Base-by-base conservation (phyloP, 331 rosid genomes). In the Dryas integrifolia region DNA sequence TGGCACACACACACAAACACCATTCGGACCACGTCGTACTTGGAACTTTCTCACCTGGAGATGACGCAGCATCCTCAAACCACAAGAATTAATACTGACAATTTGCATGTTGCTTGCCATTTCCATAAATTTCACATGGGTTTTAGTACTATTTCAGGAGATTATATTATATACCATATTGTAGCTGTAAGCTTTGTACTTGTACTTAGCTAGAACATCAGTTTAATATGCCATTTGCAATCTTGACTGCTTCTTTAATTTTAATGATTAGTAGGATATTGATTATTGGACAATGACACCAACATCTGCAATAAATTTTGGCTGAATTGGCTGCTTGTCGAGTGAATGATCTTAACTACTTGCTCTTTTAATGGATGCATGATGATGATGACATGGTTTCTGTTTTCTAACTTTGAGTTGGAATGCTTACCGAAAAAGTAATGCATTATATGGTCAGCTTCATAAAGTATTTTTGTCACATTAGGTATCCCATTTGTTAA, bases 1-100 rank as follows among this genome's bases (percentile, higher is more conserved):
- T 3, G 15, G n/a, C 16, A 6, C 9, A 5, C 48, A 44, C 48
- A 44, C 48, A 4, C 48, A 44, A 44, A 30, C 35, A 30, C 35
- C 48, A 15, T 62, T 30, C 9, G 46, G 15, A 43, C 9, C 56
- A 58, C 35, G 56, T 13, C 44, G 4, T 35, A 45, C 14, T 6
- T 69, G 41, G 64, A 69, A 69, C 51, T 10, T 21, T 69, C 74
- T 56, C 65, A 24, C 53, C 74, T 58, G 76, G 67, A 58, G 46
- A 21, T 43, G 65, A 56, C 55, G 21, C 74, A 56, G 13, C 75
- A 8, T 70, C 75, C 75, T 38, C 75, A 21, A 45, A 44, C 7
- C 45, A 45, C 45, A 9, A 7, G 56, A 21, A 44, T 21, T 21
- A 21, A 21, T 26, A 8, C 67, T 26, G 66, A 39, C 67, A 21